Evolutionary conservation across 2,329 filamentous ascomycete genomes (phyloP).

Genomic region (Cucurbitaria berberidis): DNA sequence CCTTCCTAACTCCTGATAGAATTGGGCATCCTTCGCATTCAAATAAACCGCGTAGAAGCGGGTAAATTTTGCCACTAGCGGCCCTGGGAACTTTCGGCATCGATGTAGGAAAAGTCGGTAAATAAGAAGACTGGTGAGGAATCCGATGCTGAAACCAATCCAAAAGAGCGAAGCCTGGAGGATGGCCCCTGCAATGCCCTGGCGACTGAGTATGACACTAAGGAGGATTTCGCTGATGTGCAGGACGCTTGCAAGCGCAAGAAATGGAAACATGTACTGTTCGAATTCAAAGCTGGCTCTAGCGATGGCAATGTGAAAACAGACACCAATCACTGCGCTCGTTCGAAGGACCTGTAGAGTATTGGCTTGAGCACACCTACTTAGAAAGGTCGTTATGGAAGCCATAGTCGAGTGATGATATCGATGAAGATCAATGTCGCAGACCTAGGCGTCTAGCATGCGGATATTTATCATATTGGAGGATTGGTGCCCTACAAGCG

Average conservation of each 20-base stretch:
- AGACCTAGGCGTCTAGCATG: background rate
- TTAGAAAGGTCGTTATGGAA: background rate
- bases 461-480: too few relatives aligned
- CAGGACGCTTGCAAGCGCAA: background rate
- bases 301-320: background rate
- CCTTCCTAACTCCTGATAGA: slow-evolving; percentile 35
- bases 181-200: background rate
- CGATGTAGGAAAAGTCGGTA: slow-evolving; percentile 38
- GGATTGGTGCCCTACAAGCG: too few relatives aligned
- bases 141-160: slow-evolving; percentile 17
- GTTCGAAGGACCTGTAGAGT: background rate
- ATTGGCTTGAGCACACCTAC: background rate
- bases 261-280: background rate
- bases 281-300: background rate
- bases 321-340: background rate
- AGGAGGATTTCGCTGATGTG: background rate
- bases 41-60: slow-evolving; percentile 36
- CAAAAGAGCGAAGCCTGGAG: background rate
- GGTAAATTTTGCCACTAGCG: slow-evolving; percentile 28
- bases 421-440: background rate
- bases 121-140: slow-evolving; percentile 26
- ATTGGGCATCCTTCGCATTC: slow-evolving; percentile 35
- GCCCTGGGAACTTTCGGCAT: slow-evolving; percentile 32
- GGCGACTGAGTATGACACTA: background rate
- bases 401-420: background rate